These are phyloP conservation scores for Trametes hirsuta DNA, from an alignment of 1,284 basidiomycete species.

Conservation along the genomic window DNA sequence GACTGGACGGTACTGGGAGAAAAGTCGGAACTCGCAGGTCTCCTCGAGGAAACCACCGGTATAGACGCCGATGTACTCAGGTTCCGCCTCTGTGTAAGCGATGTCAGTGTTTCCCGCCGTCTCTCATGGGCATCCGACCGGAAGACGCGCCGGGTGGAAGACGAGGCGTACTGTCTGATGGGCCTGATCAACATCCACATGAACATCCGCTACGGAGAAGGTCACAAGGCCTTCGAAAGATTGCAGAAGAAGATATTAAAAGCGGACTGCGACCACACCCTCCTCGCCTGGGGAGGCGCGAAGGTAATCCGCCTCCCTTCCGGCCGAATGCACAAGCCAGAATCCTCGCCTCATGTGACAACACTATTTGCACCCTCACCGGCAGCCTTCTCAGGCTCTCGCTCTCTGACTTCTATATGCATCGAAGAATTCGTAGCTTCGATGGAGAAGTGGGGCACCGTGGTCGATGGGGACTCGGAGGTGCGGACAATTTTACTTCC, in stretches of 20 bases:
- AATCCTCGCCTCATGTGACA: no score
- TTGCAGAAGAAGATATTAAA: not conserved
- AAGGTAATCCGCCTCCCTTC: no score
- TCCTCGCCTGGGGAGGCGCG: no score
- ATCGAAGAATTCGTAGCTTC: no score
- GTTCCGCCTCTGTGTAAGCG: not conserved
- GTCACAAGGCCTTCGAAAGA: not conserved
- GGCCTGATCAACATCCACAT: not conserved
- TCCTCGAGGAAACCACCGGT: not conserved
- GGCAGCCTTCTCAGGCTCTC: no score
- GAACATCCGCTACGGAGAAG: not conserved
- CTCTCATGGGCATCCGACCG: not conserved
- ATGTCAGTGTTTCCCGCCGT: not conserved
- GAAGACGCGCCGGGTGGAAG: not conserved
- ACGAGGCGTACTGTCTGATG: conserved; percentile 3
- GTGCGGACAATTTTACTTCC: no score
- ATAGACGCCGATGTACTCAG: not conserved
- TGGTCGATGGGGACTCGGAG: no score
- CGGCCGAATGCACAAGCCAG: no score
- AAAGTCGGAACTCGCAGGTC: not conserved
- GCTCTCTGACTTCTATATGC: no score
- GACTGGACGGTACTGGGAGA: not conserved
- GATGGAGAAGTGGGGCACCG: no score
- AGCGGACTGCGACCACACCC: no score
- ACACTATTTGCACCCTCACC: no score